Evolutionary conservation across 768 basidiomycete genomes (phyloP).

Genomic region (Lactarius deliciosus): DNA sequence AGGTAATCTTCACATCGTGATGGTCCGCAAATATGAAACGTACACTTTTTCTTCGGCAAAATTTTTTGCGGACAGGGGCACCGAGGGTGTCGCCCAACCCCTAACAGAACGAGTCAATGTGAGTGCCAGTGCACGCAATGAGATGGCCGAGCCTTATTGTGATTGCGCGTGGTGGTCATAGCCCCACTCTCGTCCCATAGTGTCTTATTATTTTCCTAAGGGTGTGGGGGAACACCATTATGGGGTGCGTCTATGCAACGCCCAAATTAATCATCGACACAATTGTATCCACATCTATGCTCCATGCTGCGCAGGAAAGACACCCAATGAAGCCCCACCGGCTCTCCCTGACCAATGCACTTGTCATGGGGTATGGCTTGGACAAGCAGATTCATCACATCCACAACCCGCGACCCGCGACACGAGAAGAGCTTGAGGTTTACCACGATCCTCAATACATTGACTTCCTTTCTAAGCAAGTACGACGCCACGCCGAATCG

Average conservation of each 20-base stretch:
- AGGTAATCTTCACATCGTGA: slow-evolving; percentile 2
- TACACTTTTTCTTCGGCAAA: slow-evolving; percentile 68
- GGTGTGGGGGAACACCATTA: slow-evolving; percentile 96
- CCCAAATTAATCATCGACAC: slow-evolving; percentile 33
- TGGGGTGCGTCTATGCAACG: slow-evolving; percentile 53
- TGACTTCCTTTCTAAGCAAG: slow-evolving; percentile 89
- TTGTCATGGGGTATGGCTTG: slow-evolving; percentile 94
- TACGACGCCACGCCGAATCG: slow-evolving; percentile 4
- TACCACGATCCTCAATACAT: slow-evolving; percentile 97
- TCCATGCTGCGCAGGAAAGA: slow-evolving; percentile 61
- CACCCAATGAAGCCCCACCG: slow-evolving; percentile 99
- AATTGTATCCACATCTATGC: slow-evolving; percentile 18
- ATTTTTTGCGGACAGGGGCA: slow-evolving; percentile 76
- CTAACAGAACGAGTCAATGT: slow-evolving; percentile 80
- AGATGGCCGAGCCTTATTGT: neutral
- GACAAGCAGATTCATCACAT: slow-evolving; percentile 94
- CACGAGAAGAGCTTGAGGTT: slow-evolving; percentile 80
- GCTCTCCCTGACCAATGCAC: slow-evolving; percentile 91
- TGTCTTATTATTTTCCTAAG: slow-evolving; percentile 95
- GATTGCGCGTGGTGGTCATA: slow-evolving; percentile 30
- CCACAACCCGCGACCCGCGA: slow-evolving; percentile 85
- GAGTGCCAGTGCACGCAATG: slow-evolving; percentile 35
- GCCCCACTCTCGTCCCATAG: slow-evolving; percentile 84
- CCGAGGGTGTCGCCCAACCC: slow-evolving; percentile 69
- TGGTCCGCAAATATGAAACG: slow-evolving; percentile 33